Evolutionary conservation across 2,329 filamentous ascomycete species (phyloP), one percentile per base, ranked within the genome.

Genomic region (Cadophora malorum): DNA sequence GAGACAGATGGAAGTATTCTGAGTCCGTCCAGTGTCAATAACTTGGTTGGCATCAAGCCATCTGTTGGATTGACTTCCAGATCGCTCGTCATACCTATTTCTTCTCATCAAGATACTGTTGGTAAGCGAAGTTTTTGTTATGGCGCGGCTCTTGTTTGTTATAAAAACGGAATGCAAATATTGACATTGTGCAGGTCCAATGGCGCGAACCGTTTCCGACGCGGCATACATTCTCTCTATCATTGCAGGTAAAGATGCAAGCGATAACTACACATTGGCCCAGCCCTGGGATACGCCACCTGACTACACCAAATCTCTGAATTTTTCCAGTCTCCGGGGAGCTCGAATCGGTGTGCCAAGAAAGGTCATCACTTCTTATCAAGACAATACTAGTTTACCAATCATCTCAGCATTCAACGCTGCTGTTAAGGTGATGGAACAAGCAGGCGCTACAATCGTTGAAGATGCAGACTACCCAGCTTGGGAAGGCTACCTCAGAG

Each of bases 1-100:
- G 90, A 90, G 76, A 91, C 90, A 0, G 82, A 83, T 68, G 90
- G 89, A 3, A 89, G 85, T 21, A 90, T 92, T 64, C 75, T 91
- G 4, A 82, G 81, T 10, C 90, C 90, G 0, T 75, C 80, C 0
- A 73, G 78, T 53, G 62, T 69, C 5, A 90, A 86, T 79, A 90
- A 89, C 66, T 76, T 91, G 1, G 89, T 91, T 0, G 90, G 88
- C 1, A 88, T 92, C 76, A 90, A 89, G 75, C 88, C 89, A 0
- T 90, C 88, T 0, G 86, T 91, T 1, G 90, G 89, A 0, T 80
- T 91, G 3, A 90, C 86, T 0, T 88, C 86, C 1, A 80, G 87
- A 16, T 79, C 84, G 68, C 80, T 90, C 4, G 89, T 91, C 1
- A 85, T 93, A 12, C 90, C 91, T 0, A 87, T 92, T 4, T 86